Evolutionary conservation across 495 filamentous ascomycete species (phyloP), one percentile per base, ranked within the genome.

Genomic region (Daldinia caldariorum): DNA sequence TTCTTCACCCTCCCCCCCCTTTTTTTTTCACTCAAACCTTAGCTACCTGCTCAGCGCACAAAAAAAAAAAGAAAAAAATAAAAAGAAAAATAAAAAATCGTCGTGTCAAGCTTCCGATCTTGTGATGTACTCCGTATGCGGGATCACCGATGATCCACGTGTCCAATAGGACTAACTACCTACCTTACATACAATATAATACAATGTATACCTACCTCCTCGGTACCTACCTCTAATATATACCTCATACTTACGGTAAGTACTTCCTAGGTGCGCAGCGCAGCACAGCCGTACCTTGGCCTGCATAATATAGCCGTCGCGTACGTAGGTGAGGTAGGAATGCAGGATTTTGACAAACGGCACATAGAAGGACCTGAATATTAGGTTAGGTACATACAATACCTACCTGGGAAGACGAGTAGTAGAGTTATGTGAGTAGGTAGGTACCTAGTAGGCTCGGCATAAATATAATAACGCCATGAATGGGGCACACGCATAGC

Each of bases 61-160:
- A 14, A 39, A 8, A 20, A 3, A 26, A 26, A 26, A 26, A 3
- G 26, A 26, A 26, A 20, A 3, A 26, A 26, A 26, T 1, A 3
- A 3, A 26, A 26, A 20, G 18, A n/a, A 39, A 39, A 39, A 14
- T 26, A 26, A 26, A 26, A 26, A 26, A 26, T 26, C 10, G 37
- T 20, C 8, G 43, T 20, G 20, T 6, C 43, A 10, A 26, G 43
- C 43, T 47, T 47, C 7, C 26, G 49, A 53, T 32, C 49, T 13
- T 53, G 49, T 53, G 22, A 53, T 53, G 49, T 32, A 53, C 22
- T 53, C 14, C 0, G 49, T 16, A 53, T 53, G 49, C 49, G 49
- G 29, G 22, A 32, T 32, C 22, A 8, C 49, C 26, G 26, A 14
- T n/a, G 18, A 20, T 47, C 43, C 9, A 47, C 43, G 18, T 47